Conservation (phyloP, 805 yeast species). For the Saccharomycopsis sp. region DNA sequence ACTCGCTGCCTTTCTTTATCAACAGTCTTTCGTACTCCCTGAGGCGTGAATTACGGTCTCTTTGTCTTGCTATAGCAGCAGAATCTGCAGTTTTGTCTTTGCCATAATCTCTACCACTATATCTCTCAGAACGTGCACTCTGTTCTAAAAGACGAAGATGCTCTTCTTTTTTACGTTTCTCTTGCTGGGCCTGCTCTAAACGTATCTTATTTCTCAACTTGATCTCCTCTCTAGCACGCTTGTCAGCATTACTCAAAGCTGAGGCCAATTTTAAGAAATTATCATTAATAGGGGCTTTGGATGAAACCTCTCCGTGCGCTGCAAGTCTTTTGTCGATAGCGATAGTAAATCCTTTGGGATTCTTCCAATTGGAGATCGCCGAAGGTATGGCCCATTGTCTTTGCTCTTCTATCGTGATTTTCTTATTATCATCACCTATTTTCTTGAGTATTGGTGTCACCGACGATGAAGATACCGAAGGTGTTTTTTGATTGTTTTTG, state of each 20-base stretch:
- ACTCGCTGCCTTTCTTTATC: conserved; percentile 22
- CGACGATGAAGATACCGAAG: conserved; percentile 45
- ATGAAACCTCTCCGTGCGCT: conserved; percentile 35
- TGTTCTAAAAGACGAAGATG: conserved; percentile 44
- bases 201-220: conserved; percentile 43
- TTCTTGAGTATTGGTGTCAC: conserved; percentile 61
- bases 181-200: conserved; percentile 43
- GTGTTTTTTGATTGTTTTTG: conserved; percentile 63
- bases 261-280: conserved; percentile 57
- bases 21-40: conserved; percentile 43
- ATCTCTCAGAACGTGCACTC: conserved; percentile 32
- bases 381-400: conserved; percentile 85
- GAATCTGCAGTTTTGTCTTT: background rate
- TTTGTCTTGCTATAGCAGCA: conserved; percentile 31
- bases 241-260: conserved; percentile 68
- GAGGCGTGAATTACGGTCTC: conserved; percentile 38
- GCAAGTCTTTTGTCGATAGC: conserved; percentile 73
- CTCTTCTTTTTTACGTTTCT: conserved; percentile 43
- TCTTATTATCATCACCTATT: conserved; percentile 33
- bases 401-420: conserved; percentile 64
- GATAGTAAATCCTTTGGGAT: conserved; percentile 82
- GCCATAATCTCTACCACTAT: conserved; percentile 12
- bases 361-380: conserved; percentile 92
- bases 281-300: conserved; percentile 37
- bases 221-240: conserved; percentile 50